Base-by-base conservation (phyloP, 495 filamentous ascomycete species). In the Penicillium egyptiacum region DNA sequence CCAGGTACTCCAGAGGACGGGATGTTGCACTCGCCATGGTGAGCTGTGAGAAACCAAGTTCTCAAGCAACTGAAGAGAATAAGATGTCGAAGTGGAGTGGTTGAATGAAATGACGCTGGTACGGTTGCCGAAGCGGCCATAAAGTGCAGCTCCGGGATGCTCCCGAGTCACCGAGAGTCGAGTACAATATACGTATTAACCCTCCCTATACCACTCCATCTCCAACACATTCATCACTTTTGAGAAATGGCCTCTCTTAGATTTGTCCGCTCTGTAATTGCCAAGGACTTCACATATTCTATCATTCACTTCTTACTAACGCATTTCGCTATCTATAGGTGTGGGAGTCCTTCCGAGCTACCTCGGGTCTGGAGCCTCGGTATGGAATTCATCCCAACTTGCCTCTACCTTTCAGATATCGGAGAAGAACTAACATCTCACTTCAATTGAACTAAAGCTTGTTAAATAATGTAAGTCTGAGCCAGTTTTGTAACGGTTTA, bases 331-430 rank as follows among this genome's bases (percentile, higher is more conserved):
- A 54, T 56, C 46, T 53, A 11, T 59, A 92, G 88, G 89, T 92
- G 23, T 81, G 87, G 79, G 86, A 88, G 70, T 88, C 88, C n/a
- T 93, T 95, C 70, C 83, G 88, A 74, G 82, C 80, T 62, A 87
- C 86, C 60, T 95, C 91, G 44, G 92, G 92, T 23, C 75, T 96
- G 17, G 91, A 96, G 70, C 90, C 89, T 67, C 88, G 89, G 91
- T 93, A 80, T 72, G 72, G 60, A 47, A 49, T 52, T 26, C 28
- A 14, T 25, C 22, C 28, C 8, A 22, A 42, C 16, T 25, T 33
- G 23, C 23, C 10, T 50, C 19, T 25, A 30, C 5, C 8, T 5
- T 33, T 19, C 9, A 45, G 17, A 19, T 17, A 55, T 1, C 2
- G 30, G 25, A 28, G 22, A 30, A 25, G 37, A 48, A 17, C 42